Evolutionary conservation across 1,284 basidiomycete genomes (phyloP).

Genomic region (Cerrena zonata): DNA sequence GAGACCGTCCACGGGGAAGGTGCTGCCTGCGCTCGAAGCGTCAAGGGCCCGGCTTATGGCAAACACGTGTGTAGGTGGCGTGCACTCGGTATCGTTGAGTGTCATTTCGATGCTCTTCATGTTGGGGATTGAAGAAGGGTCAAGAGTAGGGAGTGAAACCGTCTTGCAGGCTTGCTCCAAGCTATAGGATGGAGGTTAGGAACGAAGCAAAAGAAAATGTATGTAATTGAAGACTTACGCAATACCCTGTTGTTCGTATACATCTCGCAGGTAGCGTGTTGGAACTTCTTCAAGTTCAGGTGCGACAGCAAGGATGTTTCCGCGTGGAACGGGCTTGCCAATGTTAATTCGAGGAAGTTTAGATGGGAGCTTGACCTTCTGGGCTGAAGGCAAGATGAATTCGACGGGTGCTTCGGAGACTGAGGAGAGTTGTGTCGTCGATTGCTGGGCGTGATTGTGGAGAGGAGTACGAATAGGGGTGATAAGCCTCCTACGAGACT

Average conservation of each 20-base stretch:
- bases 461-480: background rate
- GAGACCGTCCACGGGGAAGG: conserved; percentile 22
- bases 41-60: conserved; percentile 37
- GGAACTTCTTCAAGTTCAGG: conserved; percentile 29
- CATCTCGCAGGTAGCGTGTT: conserved; percentile 33
- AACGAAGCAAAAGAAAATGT: no score
- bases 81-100: conserved; percentile 27
- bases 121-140: conserved; percentile 21
- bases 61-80: conserved; percentile 49
- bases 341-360: conserved; percentile 29
- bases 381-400: background rate
- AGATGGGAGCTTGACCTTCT: conserved; percentile 31
- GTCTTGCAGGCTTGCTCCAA: conserved; percentile 12
- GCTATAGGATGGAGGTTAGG: conserved; percentile 2
- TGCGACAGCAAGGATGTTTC: conserved; percentile 26
- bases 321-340: conserved; percentile 21
- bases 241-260: conserved; percentile 24
- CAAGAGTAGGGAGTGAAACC: conserved; percentile 8
- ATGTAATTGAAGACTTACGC: no score
- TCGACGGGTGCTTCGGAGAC: background rate
- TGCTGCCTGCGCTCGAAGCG: conserved; percentile 9
- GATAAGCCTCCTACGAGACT: background rate
- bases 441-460: background rate
- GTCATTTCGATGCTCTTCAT: conserved; percentile 18
- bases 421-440: background rate